Conservation (phyloP, 441 rosid species). For the Cnidoscolus chayamansa region DNA sequence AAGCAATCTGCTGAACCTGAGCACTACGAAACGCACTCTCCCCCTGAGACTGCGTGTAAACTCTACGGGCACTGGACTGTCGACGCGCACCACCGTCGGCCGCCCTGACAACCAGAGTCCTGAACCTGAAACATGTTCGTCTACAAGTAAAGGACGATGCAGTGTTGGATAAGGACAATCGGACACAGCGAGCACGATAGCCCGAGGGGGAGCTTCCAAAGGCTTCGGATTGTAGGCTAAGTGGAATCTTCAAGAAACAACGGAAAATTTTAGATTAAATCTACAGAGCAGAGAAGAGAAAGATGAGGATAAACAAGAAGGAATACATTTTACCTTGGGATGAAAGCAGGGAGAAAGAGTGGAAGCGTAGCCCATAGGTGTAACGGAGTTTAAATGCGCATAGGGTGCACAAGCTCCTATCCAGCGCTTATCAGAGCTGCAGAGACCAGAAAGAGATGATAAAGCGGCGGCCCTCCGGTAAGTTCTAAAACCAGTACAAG, state of each 20-base stretch:
- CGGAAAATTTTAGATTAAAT: not conserved
- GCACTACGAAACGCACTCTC: conserved; percentile 39
- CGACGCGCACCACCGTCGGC: conserved; percentile 36
- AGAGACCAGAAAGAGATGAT: not conserved
- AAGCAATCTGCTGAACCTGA: conserved; percentile 58
- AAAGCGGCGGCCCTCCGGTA: not conserved
- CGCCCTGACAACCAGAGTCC: conserved; percentile 42
- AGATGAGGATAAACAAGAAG: not conserved
- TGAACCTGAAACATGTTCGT: conserved; percentile 31
- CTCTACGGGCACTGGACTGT: conserved; percentile 40
- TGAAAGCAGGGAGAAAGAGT: conserved; percentile 35
- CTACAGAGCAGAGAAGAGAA: not conserved
- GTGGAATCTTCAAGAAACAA: conserved; percentile 11
- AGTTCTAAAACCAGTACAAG: too few relatives aligned
- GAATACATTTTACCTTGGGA: conserved; percentile 30
- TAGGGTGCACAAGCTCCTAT: conserved; percentile 12
- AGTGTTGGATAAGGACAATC: conserved; percentile 21
- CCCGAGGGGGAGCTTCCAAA: conserved; percentile 18
- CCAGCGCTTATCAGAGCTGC: conserved; percentile 6
- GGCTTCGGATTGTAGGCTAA: conserved; percentile 26
- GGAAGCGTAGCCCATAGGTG: conserved; percentile 44
- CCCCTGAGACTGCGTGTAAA: conserved; percentile 56
- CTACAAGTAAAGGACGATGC: conserved; percentile 23
- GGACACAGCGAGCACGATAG: conserved; percentile 24
- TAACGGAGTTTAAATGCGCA: conserved; percentile 25